Conservation (phyloP, 2,329 filamentous ascomycete species). For the Neofusicoccum kwambonambiense region DNA sequence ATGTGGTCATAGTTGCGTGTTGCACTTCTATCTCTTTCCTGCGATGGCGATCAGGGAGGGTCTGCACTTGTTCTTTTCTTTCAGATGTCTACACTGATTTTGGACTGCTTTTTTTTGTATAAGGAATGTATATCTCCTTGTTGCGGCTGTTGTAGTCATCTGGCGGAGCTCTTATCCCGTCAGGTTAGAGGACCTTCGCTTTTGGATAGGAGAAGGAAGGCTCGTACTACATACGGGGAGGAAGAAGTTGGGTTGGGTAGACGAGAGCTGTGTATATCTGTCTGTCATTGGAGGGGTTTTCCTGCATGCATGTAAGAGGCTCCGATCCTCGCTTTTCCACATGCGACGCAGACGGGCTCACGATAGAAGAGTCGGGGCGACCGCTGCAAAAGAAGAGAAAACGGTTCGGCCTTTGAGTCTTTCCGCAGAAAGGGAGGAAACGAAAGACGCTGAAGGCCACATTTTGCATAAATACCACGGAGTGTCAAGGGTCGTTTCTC, state of each 20-base stretch:
- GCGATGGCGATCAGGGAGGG: too few species aligned
- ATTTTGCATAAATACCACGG: constrained; percentile 17
- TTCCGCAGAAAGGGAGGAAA: background rate
- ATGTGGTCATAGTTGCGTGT: background rate
- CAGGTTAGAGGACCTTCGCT: too few species aligned
- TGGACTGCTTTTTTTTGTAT: background rate
- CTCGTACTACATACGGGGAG: too few species aligned
- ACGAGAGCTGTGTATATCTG: background rate
- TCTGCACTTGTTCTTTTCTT: background rate
- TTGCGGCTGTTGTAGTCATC: background rate
- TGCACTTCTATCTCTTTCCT: background rate
- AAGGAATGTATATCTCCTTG: background rate
- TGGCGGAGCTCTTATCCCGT: too few species aligned
- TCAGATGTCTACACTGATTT: constrained; percentile 6
- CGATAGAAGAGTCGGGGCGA: too few species aligned
- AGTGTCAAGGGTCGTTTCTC: background rate
- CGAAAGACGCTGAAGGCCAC: background rate
- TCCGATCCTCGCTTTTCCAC: too few species aligned
- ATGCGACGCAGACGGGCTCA: too few species aligned
- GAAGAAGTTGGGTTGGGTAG: background rate
- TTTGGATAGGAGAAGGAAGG: too few species aligned
- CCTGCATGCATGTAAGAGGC: too few species aligned
- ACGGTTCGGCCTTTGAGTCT: background rate
- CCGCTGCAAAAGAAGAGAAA: background rate
- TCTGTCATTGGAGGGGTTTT: too few species aligned